phyloP scores from a whole-genome alignment of 2,329 filamentous ascomycete genomes.

The Paecilomyces dactylethromorphus region DNA sequence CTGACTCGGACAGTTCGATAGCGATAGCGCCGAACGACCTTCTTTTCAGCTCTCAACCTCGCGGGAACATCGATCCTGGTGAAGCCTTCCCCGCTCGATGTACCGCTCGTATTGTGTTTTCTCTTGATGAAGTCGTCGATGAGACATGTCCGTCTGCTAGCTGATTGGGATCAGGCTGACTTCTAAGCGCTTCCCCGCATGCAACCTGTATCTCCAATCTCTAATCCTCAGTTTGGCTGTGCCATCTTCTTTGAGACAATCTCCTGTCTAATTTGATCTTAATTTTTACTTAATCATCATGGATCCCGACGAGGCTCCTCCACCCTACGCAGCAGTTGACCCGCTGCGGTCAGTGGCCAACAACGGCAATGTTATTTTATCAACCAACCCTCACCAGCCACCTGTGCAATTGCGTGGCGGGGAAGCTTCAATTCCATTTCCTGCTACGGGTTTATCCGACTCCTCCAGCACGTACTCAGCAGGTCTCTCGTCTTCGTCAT shows the following conservation, averaged over 20 bases:
- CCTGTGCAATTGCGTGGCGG: constrained; percentile 14
- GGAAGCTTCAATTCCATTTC: constrained; percentile 9
- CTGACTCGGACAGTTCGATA: not conserved
- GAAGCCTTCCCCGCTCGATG: not conserved
- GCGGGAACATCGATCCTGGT: not conserved
- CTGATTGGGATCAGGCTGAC: not conserved
- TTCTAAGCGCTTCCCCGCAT: not conserved
- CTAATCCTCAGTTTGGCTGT: not conserved
- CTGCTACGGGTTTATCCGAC: constrained; percentile 1
- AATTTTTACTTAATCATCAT: not conserved
- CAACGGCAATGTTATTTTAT: constrained; percentile 5
- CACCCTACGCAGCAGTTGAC: constrained; percentile 36
- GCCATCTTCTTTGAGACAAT: not conserved
- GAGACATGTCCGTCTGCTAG: not conserved
- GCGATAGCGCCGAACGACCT: not conserved
- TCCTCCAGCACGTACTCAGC: constrained; percentile 1
- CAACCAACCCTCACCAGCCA: not conserved
- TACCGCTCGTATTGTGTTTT: not conserved
- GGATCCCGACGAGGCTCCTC: constrained; percentile 28
- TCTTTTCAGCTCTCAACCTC: not conserved
- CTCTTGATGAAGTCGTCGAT: not conserved
- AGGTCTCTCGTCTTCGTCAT: constrained; percentile 6
- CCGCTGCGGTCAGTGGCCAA: constrained; percentile 21
- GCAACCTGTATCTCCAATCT: not conserved
- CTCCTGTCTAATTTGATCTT: not conserved